Base-by-base conservation (phyloP, 805 yeast genomes). In the Priceomyces medius region DNA sequence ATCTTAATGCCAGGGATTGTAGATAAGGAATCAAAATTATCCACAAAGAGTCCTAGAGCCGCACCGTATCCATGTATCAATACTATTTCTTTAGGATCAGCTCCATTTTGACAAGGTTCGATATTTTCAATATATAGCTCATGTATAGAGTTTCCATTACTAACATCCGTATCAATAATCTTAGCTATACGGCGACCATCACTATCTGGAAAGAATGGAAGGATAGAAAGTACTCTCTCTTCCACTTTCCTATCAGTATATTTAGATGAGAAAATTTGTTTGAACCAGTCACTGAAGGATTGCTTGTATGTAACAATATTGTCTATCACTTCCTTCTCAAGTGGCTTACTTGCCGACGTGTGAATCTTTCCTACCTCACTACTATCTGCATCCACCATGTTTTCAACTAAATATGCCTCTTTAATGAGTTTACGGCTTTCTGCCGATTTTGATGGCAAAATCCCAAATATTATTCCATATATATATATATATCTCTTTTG, bases 41-140 rank as follows among this genome's bases (percentile, higher is more conserved):
- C 78, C 54, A 83, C 77, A 52, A 80, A 91, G 41, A 88, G 81
- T 19, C 95, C 91, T 10, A 89, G 76, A 1, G 95, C 87, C 0
- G 98, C 96, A 2, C 96, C 97, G 56, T 88, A 89, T 0, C 99
- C 99, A 61, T 91, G 99, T 3, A 93, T 64, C 46, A 91, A 61
- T 2, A 93, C 88, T 18, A 89, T 61, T 60, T 81, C 86, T n/a
- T 38, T 41, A 34, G 14, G 26, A 18, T 29, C 26, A n/a, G n/a
- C n/a, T 19, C 8, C 32, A 34, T 31, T 32, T 7, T 7, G n/a
- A 10, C 85, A 77, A 13, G 48, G 38, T 35, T 64, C 69, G 8
- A 50, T 71, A 47, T 82, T 79, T 33, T 67, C 66, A 23, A 90
- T 76, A 46, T 68, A 74, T 44, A 89, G 80, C 63, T 91, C 98